Percentiles rank a stretch among this genome's conserved stretches.
Conservation (phyloP, 164 flowering plant genomes). For the Magnolia sinica region DNA sequence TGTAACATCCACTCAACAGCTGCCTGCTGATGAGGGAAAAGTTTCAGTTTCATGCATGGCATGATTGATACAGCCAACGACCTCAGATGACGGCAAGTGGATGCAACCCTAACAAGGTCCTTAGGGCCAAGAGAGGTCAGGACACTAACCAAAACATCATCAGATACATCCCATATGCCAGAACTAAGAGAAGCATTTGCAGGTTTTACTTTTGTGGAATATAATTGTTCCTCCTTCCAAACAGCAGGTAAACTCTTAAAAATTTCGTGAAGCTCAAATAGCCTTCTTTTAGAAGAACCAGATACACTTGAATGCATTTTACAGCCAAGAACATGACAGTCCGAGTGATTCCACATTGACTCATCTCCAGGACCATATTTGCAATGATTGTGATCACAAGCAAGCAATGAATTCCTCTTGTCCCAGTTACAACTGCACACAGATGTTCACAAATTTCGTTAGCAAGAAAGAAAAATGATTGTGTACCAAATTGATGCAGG, state of each 20-base stretch:
- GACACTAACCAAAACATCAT: conserved; percentile 64
- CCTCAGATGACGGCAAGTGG: conserved; percentile 83
- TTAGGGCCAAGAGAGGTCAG: conserved; percentile 45
- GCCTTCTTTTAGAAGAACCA: conserved; percentile 40
- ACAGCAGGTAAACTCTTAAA: conserved; percentile 73
- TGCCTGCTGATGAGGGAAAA: conserved; percentile 89
- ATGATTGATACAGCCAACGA: conserved; percentile 60
- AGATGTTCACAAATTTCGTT: conserved; percentile 7
- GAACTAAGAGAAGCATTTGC: conserved; percentile 34
- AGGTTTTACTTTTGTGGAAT: conserved; percentile 44
- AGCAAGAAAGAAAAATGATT: conserved; percentile 8
- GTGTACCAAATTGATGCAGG: not conserved
- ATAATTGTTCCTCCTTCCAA: conserved; percentile 25
- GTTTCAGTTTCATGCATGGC: conserved; percentile 90
- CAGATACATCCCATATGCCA: conserved; percentile 73
- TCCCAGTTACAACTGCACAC: conserved; percentile 83
- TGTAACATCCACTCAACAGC: conserved; percentile 96
- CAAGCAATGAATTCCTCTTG: conserved; percentile 45
- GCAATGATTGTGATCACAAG: conserved; percentile 8
- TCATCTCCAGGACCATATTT: conserved; percentile 15
- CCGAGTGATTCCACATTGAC: conserved; percentile 47
- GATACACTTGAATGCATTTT: conserved; percentile 38
- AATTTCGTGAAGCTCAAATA: conserved; percentile 87
- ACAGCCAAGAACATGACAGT: conserved; percentile 85
- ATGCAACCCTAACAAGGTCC: conserved; percentile 69